Conservation (phyloP, 495 filamentous ascomycete species). For the Penicillium herquei region DNA sequence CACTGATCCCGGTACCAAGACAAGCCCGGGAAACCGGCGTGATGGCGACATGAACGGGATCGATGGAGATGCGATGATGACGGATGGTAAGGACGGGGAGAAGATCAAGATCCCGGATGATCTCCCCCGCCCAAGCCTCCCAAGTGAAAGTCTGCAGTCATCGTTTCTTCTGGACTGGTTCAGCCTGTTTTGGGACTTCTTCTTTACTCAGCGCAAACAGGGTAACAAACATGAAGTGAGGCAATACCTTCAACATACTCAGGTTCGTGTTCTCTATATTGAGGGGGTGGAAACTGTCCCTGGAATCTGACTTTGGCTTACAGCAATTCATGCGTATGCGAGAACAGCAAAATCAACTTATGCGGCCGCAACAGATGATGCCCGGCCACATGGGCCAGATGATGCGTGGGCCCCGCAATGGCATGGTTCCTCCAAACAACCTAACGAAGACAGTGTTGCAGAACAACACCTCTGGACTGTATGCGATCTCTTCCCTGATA, state of each 20-base stretch:
- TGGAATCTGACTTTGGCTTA: slow-evolving; percentile 17
- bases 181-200: slow-evolving; percentile 94
- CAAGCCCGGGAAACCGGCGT: slow-evolving; percentile 55
- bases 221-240: slow-evolving; percentile 53
- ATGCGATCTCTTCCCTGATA: slow-evolving; percentile 19
- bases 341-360: slow-evolving; percentile 62
- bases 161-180: slow-evolving; percentile 95
- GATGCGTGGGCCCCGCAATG: slow-evolving; percentile 43
- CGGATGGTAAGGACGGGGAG: slow-evolving; percentile 72
- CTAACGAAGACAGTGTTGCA: slow-evolving; percentile 73
- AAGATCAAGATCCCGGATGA: slow-evolving; percentile 74
- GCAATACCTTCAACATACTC: slow-evolving; percentile 75
- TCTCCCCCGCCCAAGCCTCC: slow-evolving; percentile 70
- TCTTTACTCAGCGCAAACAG: slow-evolving; percentile 68
- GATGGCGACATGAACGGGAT: slow-evolving; percentile 70
- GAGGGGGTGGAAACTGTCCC: slow-evolving; percentile 1
- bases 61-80: slow-evolving; percentile 79
- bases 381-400: slow-evolving; percentile 60
- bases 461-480: slow-evolving; percentile 58
- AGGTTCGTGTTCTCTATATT: slow-evolving; percentile 54
- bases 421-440: slow-evolving; percentile 44
- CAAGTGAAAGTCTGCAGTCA: slow-evolving; percentile 59
- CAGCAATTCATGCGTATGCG: slow-evolving; percentile 43
- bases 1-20: slow-evolving; percentile 60
- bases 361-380: slow-evolving; percentile 72